Evolutionary conservation across 331 rosid genomes (phyloP).

Genomic region (Cucumis variabilis): DNA sequence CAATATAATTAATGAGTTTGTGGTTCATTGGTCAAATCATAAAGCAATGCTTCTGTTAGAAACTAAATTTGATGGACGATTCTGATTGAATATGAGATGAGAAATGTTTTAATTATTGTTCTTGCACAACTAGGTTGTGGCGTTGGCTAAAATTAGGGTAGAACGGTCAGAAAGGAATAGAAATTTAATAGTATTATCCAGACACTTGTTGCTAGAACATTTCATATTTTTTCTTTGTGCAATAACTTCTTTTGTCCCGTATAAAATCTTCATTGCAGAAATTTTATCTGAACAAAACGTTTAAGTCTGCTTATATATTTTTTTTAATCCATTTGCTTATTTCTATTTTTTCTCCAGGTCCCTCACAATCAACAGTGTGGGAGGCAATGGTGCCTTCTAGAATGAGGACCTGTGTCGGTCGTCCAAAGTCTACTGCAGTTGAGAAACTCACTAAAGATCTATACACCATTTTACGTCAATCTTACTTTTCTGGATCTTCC

Average conservation of each 20-base stretch:
- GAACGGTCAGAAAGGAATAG: not conserved
- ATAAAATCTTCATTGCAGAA: slow-evolving; percentile 8
- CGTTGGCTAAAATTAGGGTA: not conserved
- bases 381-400: slow-evolving; percentile 88
- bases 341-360: slow-evolving; percentile 48
- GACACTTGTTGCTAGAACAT: not conserved
- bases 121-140: not conserved
- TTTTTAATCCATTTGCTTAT: not conserved
- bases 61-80: not conserved
- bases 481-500: slow-evolving; percentile 87
- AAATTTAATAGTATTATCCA: not conserved
- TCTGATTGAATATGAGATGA: slow-evolving; percentile 25
- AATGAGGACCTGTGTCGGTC: slow-evolving; percentile 87
- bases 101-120: slow-evolving; percentile 9
- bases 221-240: not conserved
- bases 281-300: not conserved
- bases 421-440: slow-evolving; percentile 68
- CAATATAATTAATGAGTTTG: too few relatives aligned
- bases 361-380: slow-evolving; percentile 93
- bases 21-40: not conserved
- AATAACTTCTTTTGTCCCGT: not conserved
- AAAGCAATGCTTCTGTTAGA: not conserved
- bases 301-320: not conserved
- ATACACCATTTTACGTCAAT: slow-evolving; percentile 83
- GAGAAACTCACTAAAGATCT: slow-evolving; percentile 97